Base-by-base conservation (phyloP, 1,139 yeast species). In the Taphrina sp. region DNA sequence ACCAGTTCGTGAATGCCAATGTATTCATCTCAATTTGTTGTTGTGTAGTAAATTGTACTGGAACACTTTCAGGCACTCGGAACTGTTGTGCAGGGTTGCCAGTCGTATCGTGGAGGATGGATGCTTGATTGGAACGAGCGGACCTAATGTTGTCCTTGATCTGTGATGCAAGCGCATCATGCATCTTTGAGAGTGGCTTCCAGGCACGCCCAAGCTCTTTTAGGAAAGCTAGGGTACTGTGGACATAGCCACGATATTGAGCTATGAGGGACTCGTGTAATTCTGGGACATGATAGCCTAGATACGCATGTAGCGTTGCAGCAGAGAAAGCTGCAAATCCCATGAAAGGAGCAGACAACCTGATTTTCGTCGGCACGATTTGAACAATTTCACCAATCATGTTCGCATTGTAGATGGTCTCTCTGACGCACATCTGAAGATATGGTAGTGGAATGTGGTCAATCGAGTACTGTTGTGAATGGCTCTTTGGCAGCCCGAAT, bases 251-350 rank as follows among this genome's bases (percentile, higher is more conserved):
- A 5, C 47, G 37, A 20, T 43, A 33, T 2, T 10, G 19, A 38
- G 16, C 20, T 10, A 26, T 31, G 2, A 28, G 1, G 2, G n/a
- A 12, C 5, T n/a, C 16, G 12, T 29, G 28, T 38, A 43, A 17
- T 26, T 43, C 47, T 4, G 47, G 38, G 23, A 29, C 37, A 17
- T 33, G 29, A 22, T 19, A 43, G 5, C 47, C 47, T 19, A 43
- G 38, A 29, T 31, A 43, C 2, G 47, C 47, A 33, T 43, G 47
- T 19, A 43, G 24, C 4, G 47, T 31, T n/a, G 47, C 47, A 8
- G 52, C 52, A 17, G 52, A 35, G 17, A 45, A 45, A 23, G 42
- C 42, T 14, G 52, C 52, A 19, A 45, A 45, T 12, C 52, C 52
- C 16, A 45, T 8, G 35, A 45, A 45, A 4, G 52, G 52, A 16